A percentile compares a stretch with the other conserved stretches of the same genome.
phyloP scores from a whole-genome alignment of 83 land plant species.

The Isoetes engelmannii region DNA sequence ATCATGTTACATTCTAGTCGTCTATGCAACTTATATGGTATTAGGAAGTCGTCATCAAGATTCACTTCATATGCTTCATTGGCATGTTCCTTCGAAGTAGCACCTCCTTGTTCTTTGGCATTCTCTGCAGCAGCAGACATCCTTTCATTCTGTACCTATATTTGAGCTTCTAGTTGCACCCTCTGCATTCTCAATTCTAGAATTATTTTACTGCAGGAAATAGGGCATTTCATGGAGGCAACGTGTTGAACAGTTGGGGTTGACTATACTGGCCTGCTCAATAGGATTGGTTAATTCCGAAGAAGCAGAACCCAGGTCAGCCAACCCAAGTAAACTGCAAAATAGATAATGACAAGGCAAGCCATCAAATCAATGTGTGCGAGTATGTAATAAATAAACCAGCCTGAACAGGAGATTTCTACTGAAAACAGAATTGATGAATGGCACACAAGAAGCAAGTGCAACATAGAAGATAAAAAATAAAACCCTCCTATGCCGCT shows the following conservation, averaged over 20 bases:
- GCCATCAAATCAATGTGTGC: too few relatives aligned
- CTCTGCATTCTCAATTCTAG: constrained; percentile 41
- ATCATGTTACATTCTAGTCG: background rate
- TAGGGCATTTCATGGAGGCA: background rate
- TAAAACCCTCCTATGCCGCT: constrained; percentile 70
- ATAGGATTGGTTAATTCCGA: constrained; percentile 90
- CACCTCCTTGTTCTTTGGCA: constrained; percentile 25
- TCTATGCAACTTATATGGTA: background rate
- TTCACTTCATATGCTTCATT: constrained; percentile 71
- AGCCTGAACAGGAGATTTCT: too few relatives aligned
- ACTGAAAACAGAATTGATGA: too few relatives aligned
- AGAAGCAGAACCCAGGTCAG: constrained; percentile 86
- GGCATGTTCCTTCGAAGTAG: constrained; percentile 5
- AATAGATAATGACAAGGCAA: background rate
- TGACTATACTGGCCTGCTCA: constrained; percentile 52
- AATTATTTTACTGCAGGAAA: background rate
- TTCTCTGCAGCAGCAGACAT: constrained; percentile 28
- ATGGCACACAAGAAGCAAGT: background rate
- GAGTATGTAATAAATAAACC: too few relatives aligned
- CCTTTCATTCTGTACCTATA: constrained; percentile 59
- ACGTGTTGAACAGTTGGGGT: background rate
- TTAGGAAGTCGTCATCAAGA: constrained; percentile 77
- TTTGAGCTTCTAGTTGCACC: constrained; percentile 63
- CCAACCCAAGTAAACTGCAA: constrained; percentile 40
- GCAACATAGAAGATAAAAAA: constrained; percentile 1